Base-by-base conservation (phyloP, 1,284 basidiomycete species). In the Hymenochaete sp. region DNA sequence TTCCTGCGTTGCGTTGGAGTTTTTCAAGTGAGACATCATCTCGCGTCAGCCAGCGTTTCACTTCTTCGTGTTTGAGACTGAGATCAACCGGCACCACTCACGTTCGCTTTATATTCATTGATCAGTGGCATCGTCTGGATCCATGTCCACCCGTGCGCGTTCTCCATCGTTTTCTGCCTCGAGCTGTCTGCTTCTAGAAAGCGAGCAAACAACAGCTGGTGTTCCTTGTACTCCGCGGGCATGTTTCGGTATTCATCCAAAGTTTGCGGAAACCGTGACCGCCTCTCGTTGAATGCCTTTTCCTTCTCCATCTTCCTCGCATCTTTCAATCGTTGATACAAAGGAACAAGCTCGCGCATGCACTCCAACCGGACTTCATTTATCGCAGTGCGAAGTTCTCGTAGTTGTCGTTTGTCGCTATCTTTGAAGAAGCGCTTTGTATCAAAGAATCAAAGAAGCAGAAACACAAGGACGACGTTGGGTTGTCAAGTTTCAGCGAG, bases 141-240 rank as follows among this genome's bases (percentile, higher is more conserved):
- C 63, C 64, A 75, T 0, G 65, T 64, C 80, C 79, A 83, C 1
- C 60, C 60, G 55, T 66, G 76, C 43, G 75, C 65, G 11, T 49
- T 56, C 56, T 72, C 55, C 67, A 75, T 72, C 51, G 56, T 67
- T 41, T 79, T 77, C 54, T 68, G 66, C 36, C 61, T 60, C 10
- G 46, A 40, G 7, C 48, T 48, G 33, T 72, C 62, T 1, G 63
- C 54, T 8, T 59, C 55, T 35, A 83, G 58, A 53, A 77, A 81
- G 42, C 62, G 63, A 7, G 75, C 77, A 5, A 73, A 62, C 2
- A 73, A 70, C 18, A 73, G 54, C 58, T 74, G 70, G 0, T 66
- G 57, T 32, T 77, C 75, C 27, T 66, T 67, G 13, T 67, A 59
- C 33, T 62, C 68, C 16, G 5, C 13, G n/a, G n/a, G 14, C 5